Conservation (phyloP, 768 basidiomycete species). For the Termitomyces sp. region DNA sequence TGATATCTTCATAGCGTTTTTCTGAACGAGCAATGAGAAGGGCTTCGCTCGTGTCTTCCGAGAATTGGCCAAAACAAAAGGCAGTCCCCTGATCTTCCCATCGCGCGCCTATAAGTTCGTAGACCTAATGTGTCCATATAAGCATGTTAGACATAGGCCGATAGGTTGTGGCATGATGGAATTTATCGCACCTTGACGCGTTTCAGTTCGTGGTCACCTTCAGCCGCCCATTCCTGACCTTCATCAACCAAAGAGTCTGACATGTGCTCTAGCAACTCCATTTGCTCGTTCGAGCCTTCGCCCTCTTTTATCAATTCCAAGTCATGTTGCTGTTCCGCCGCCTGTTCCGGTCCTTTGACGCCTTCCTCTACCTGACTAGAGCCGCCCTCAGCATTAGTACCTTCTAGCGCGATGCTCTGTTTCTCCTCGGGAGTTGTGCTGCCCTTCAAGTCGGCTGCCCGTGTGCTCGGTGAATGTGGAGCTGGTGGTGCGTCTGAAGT, state of each 20-base stretch:
- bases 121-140: constrained; percentile 59
- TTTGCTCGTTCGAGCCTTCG: constrained; percentile 37
- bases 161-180: constrained; percentile 4
- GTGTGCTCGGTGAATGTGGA: constrained; percentile 14
- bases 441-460: constrained; percentile 11
- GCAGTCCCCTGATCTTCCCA: constrained; percentile 99
- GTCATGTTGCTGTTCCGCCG: constrained; percentile 13
- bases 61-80: constrained; percentile 89
- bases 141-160: constrained; percentile 5
- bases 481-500: constrained; percentile 13
- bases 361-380: constrained; percentile 6
- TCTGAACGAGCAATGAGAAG: constrained; percentile 84
- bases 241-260: constrained; percentile 49
- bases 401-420: background rate
- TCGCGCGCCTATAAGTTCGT: constrained; percentile 85
- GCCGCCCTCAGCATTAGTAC: background rate
- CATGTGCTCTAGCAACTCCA: constrained; percentile 47
- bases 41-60: constrained; percentile 73
- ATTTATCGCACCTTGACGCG: constrained; percentile 68
- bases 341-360: constrained; percentile 21
- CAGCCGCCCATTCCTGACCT: constrained; percentile 58
- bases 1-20: constrained; percentile 64
- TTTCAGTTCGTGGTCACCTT: constrained; percentile 73
- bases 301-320: constrained; percentile 34
- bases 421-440: constrained; percentile 7